Evolutionary conservation across 2,329 filamentous ascomycete species (phyloP).

Genomic region (Fusarium praegraminearum): DNA sequence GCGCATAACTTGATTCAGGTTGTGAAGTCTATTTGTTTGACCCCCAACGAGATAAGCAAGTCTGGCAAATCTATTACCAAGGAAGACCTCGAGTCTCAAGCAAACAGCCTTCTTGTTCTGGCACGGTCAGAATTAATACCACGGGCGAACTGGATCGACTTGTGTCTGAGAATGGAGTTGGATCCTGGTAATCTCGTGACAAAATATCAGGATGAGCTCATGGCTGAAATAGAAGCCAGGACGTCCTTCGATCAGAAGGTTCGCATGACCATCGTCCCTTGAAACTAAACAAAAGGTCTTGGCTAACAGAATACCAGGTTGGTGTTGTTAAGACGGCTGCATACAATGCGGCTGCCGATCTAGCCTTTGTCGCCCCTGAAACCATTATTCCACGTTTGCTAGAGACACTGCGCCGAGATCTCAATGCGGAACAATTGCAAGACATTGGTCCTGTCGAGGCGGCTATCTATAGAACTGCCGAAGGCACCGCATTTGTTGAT

Average conservation of each 20-base stretch:
- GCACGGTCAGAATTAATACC: constrained; percentile 83
- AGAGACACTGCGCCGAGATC: constrained; percentile 77
- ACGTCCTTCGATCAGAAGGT: constrained; percentile 67
- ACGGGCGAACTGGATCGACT: constrained; percentile 86
- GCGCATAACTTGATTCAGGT: constrained; percentile 72
- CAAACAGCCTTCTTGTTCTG: constrained; percentile 81
- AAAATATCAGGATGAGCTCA: constrained; percentile 71
- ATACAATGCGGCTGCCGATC: constrained; percentile 86
- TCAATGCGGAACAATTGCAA: constrained; percentile 76
- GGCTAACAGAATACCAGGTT: constrained; percentile 44
- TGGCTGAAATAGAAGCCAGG: constrained; percentile 72
- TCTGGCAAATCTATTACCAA: constrained; percentile 58
- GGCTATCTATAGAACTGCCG: constrained; percentile 90
- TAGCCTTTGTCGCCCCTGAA: constrained; percentile 93
- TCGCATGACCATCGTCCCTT: constrained; percentile 42
- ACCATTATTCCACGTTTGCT: constrained; percentile 81
- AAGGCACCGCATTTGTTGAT: constrained; percentile 89
- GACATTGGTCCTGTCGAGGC: constrained; percentile 87
- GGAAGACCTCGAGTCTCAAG: constrained; percentile 72
- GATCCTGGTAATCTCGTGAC: constrained; percentile 85
- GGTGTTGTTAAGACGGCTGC: constrained; percentile 73
- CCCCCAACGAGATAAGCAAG: constrained; percentile 62
- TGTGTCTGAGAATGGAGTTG: constrained; percentile 81
- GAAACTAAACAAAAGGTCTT: neutral
- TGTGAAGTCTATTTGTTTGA: constrained; percentile 72